A percentile compares a stretch with the other conserved stretches of the same genome.
phyloP scores from a whole-genome alignment of 345 rosid species.

The Eucalyptus sp. region DNA sequence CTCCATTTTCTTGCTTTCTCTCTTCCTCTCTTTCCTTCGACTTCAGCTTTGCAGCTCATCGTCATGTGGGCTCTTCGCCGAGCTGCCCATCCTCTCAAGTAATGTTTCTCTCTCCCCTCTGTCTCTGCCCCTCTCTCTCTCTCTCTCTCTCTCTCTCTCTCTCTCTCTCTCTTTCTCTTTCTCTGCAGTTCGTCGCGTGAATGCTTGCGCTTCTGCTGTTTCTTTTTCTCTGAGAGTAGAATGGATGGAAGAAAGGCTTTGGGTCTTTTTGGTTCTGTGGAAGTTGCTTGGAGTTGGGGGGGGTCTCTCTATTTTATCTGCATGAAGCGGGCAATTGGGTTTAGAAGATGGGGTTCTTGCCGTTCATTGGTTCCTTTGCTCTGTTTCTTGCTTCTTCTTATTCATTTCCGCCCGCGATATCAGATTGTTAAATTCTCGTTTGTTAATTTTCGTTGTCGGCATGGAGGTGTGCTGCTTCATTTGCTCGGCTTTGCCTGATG shows the following conservation, averaged over 20 bases:
- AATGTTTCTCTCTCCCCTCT: neutral
- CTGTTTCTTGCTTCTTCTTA: neutral
- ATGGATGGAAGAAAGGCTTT: neutral
- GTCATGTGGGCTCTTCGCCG: slow-evolving; percentile 63
- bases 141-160: neutral
- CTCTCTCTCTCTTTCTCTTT: neutral
- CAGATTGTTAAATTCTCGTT: neutral
- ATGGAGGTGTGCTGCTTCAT: neutral
- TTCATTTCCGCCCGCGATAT: neutral
- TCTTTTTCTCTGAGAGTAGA: neutral
- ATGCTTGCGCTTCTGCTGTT: neutral
- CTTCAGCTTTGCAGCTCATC: neutral
- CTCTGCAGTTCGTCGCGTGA: neutral
- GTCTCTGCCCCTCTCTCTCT: neutral
- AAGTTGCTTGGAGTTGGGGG: neutral
- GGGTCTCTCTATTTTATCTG: neutral
- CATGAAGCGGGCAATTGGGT: neutral
- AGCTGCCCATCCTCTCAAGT: slow-evolving; percentile 33
- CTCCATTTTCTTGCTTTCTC: neutral
- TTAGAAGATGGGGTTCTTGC: neutral
- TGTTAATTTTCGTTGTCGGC: neutral
- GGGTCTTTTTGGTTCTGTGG: neutral
- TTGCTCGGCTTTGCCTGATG: neutral
- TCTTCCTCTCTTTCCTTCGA: neutral
- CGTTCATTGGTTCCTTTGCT: neutral